These are phyloP conservation scores for Hordeum marinum DNA, from an alignment of 176 grass and related monocot genomes.

Conservation along the genomic window DNA sequence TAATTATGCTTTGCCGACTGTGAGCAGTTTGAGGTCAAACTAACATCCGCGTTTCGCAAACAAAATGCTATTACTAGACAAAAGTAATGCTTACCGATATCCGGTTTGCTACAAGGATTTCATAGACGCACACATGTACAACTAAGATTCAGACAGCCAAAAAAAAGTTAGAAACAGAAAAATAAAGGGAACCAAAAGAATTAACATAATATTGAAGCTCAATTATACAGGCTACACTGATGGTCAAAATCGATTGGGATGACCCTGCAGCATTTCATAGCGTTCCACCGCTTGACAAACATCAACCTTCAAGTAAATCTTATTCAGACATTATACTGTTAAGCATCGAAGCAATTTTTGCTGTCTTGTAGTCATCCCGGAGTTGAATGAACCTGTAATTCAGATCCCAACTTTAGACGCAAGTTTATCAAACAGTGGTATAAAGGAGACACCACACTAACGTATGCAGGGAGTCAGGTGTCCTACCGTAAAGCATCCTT, in stretches of 20 bases:
- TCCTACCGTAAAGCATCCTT: slow-evolving; percentile 86
- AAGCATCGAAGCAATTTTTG: slow-evolving; percentile 91
- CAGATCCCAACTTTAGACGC: not conserved
- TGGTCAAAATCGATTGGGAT: slow-evolving; percentile 19
- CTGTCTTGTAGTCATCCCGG: slow-evolving; percentile 90
- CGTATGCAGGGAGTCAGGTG: not conserved
- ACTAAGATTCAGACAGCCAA: not conserved
- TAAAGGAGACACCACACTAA: not conserved
- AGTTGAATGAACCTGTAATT: slow-evolving; percentile 94
- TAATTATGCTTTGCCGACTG: not conserved
- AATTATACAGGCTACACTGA: slow-evolving; percentile 15
- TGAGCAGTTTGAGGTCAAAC: not conserved
- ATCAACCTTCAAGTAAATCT: not conserved
- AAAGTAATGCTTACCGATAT: not conserved
- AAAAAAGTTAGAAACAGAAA: not conserved
- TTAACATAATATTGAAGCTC: slow-evolving; percentile 18
- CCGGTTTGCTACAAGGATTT: not conserved
- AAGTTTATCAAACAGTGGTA: not conserved
- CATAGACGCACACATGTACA: slow-evolving; percentile 13
- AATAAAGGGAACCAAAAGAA: slow-evolving; percentile 19
- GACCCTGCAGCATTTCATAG: not conserved
- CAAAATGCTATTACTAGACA: not conserved
- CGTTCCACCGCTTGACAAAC: not conserved
- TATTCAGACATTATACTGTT: slow-evolving; percentile 69
- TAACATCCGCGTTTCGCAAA: not conserved